Conservation (phyloP, 129 eudicot species). For the Flaveria robusta region DNA sequence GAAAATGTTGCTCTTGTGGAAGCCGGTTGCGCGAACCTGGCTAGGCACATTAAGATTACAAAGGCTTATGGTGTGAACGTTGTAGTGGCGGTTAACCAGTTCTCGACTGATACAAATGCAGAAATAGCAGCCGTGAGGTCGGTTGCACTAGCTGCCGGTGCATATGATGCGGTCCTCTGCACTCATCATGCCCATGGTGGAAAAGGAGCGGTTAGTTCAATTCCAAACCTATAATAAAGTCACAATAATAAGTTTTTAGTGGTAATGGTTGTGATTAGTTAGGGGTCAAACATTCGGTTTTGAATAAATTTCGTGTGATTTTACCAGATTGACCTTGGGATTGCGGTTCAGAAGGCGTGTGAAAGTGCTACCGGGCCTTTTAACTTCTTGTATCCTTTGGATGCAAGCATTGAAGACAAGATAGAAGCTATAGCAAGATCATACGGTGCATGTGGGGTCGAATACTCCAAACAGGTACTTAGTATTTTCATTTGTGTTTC, state of each 20-base stretch:
- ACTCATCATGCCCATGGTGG: slow-evolving; percentile 99
- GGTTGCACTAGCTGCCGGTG: slow-evolving; percentile 84
- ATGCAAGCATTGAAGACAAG: slow-evolving; percentile 80
- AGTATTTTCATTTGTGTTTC: background rate
- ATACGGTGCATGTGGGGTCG: slow-evolving; percentile 95
- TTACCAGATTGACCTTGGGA: slow-evolving; percentile 50
- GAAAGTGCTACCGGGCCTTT: slow-evolving; percentile 73
- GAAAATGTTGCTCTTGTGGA: slow-evolving; percentile 92
- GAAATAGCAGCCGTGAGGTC: slow-evolving; percentile 79
- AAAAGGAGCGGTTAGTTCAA: slow-evolving; percentile 90
- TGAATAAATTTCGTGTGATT: background rate
- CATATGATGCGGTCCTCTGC: slow-evolving; percentile 97
- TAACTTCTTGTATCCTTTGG: slow-evolving; percentile 87
- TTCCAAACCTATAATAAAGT: background rate
- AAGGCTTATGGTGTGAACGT: slow-evolving; percentile 95
- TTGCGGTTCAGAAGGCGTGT: slow-evolving; percentile 94
- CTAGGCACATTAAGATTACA: slow-evolving; percentile 76
- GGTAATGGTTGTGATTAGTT: background rate
- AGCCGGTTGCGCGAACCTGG: slow-evolving; percentile 88
- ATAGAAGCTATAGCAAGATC: slow-evolving; percentile 92
- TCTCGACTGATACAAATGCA: slow-evolving; percentile 88
- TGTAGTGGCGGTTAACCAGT: slow-evolving; percentile 92
- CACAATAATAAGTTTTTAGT: background rate
- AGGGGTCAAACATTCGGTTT: background rate
- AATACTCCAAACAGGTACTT: slow-evolving; percentile 83